Evolutionary conservation across 1,139 yeast species (phyloP), one percentile per base, ranked within the genome.

Genomic region (Nakaseomyces delphensis): DNA sequence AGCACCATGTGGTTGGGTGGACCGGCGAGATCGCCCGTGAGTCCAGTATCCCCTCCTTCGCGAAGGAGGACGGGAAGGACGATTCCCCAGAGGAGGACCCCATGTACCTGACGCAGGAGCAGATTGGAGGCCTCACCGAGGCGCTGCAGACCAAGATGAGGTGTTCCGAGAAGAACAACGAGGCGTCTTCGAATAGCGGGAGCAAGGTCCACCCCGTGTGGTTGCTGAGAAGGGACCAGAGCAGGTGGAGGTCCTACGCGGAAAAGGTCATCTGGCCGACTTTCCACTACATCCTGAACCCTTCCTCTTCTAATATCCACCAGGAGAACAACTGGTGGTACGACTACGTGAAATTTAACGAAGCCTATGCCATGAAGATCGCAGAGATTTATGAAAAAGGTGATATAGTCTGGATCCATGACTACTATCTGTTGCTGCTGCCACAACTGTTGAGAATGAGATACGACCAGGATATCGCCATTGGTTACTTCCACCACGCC

Each of bases 391-490:
- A 87, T 61, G 67, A 76, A 51, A 87, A 91, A 2, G 98, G 98
- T 37, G 99, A 91, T 60, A 74, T 93, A 40, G 83, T 91, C 48
- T 86, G 96, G 95, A 74, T 91, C 48, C 97, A 91, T 66, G 98
- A 91, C 66, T 89, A 87, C 65, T 87, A 91, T 57, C 68, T 91
- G 48, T 65, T 89, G 52, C 66, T 91, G 43, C 68, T 91, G 45
- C 98, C 98, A 1, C 95, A 84, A 57, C 69, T 91, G 63, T 67
- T 91, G 49, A 74, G 95, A 54, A 80, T 82, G 86, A 79, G 77
- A 55, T 69, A 83, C 43, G 91, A 89, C 7, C 78, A 83, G 46
- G 93, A 91, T 11, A 42, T 48, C 39, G 72, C 72, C 51, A 83
- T 91, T 52, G 95, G 94, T 5, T 76, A 84, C 47, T 89, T 79